These are phyloP conservation scores for Plasmodium gonderi DNA, from an alignment of 169 alveolate genomes.

Conservation along the genomic window DNA sequence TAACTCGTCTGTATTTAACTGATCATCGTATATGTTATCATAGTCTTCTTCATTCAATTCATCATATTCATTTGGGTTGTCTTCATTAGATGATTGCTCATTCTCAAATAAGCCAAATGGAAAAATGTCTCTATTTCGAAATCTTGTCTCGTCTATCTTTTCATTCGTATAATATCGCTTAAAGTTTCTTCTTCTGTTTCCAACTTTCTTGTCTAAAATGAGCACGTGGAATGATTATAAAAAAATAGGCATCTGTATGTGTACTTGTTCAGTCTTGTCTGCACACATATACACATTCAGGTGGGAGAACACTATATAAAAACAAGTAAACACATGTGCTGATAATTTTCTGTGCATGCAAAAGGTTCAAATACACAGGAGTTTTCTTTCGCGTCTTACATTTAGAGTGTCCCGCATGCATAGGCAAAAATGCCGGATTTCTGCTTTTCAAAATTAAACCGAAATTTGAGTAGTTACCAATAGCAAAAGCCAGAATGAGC, in stretches of 20 bases:
- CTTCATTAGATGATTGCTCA: neutral
- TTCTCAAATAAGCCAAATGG: slow-evolving; percentile 4
- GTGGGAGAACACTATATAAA: no score
- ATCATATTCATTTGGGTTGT: neutral
- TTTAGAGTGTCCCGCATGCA: neutral
- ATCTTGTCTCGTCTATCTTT: neutral
- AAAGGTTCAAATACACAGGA: neutral
- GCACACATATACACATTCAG: no score
- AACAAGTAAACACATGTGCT: no score
- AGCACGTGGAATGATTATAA: neutral
- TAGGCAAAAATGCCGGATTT: slow-evolving; percentile 54
- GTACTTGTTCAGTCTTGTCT: no score
- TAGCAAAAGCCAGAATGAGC: slow-evolving; percentile 15
- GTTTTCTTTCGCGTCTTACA: slow-evolving; percentile 26
- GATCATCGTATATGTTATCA: slow-evolving; percentile 4
- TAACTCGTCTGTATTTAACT: neutral
- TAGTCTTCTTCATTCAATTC: neutral
- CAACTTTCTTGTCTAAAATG: slow-evolving; percentile 15
- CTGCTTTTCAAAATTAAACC: slow-evolving; percentile 31
- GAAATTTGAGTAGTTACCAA: neutral
- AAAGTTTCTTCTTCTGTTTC: slow-evolving; percentile 7
- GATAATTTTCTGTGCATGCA: neutral
- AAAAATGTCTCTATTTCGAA: slow-evolving; percentile 13
- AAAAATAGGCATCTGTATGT: neutral
- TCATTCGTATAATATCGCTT: slow-evolving; percentile 24